Base-by-base conservation (phyloP, 768 basidiomycete genomes). In the Cyclocybe aegerita region DNA sequence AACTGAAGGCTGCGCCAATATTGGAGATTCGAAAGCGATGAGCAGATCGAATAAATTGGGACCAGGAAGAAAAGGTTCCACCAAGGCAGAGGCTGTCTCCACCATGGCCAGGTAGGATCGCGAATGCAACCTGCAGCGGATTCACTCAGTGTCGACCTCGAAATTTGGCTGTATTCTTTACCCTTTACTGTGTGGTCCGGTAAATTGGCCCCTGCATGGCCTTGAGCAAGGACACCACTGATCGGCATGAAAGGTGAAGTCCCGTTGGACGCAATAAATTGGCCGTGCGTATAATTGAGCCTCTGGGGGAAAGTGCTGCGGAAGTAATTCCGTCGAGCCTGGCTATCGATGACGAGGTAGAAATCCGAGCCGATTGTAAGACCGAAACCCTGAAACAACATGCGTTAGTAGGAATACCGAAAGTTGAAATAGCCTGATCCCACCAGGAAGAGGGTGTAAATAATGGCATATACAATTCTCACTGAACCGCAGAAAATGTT, bases 401-500 rank as follows among this genome's bases (percentile, higher is more conserved):
- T 30, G 36, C 15, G 49, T 37, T 35, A 30, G 14, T 37, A 14
- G 33, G 29, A 39, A 35, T 9, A 52, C 40, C 15, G 37, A 34
- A 55, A 50, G 17, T 7, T 14, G 44, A 48, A 14, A 36, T 33
- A 23, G 16, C 11, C 11, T 23, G 3, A 7, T 55, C 77, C 52
- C 61, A 86, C 88, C 59, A 93, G 69, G 65, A 91, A 91, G 39
- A 92, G 72, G 0, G 89, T 90, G 60, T 92, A 93, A 38, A 93
- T 90, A 52, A 90, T 86, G 10, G 90, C 89, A 59, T 90, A 92
- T 29, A 92, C 88, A 65, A 92, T 83, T 54, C 89, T 75, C 32
- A 92, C 90, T 15, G 87, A 86, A 29, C 90, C 90, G 56, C 87
- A 88, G 47, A 91, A 80, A 34, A 91, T 77, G 60, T 88, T 92